Conservation (phyloP, 352 stramenopile species). For the Phytophthora idaei region DNA sequence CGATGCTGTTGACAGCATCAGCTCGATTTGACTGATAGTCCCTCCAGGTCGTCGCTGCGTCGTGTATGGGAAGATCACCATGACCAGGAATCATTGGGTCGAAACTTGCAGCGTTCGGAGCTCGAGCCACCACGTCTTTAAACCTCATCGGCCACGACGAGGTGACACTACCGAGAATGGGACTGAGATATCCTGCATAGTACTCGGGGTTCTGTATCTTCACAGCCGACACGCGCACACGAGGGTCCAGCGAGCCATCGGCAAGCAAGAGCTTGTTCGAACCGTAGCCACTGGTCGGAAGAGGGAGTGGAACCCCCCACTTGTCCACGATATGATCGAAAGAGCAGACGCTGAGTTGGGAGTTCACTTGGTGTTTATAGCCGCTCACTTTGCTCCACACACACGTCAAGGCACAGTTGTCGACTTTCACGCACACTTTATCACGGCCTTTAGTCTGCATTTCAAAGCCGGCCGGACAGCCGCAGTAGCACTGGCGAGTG, state of each 20-base stretch:
- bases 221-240: conserved; percentile 23
- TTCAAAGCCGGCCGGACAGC: conserved; percentile 51
- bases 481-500: conserved; percentile 59
- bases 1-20: conserved; percentile 47
- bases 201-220: conserved; percentile 33
- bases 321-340: conserved; percentile 45
- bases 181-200: conserved; percentile 23
- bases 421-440: conserved; percentile 35
- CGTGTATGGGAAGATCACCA: conserved; percentile 14
- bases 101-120: conserved; percentile 18
- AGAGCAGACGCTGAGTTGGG: conserved; percentile 26
- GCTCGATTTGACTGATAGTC: conserved; percentile 49
- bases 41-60: conserved; percentile 45
- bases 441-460: conserved; percentile 24
- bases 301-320: conserved; percentile 49
- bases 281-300: conserved; percentile 56
- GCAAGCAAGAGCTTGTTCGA: conserved; percentile 34
- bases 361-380: conserved; percentile 33
- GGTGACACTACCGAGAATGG: conserved; percentile 12
- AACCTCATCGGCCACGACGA: conserved; percentile 24
- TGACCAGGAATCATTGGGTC: conserved; percentile 12
- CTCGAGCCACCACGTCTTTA: conserved; percentile 20
- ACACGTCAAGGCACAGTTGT: conserved; percentile 32
- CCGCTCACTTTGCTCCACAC: conserved; percentile 49
- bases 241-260: conserved; percentile 19